Percentiles rank a stretch among this genome's conserved stretches.
Conservation (phyloP, 2,329 filamentous ascomycete genomes). For the Cercospora citrullina region DNA sequence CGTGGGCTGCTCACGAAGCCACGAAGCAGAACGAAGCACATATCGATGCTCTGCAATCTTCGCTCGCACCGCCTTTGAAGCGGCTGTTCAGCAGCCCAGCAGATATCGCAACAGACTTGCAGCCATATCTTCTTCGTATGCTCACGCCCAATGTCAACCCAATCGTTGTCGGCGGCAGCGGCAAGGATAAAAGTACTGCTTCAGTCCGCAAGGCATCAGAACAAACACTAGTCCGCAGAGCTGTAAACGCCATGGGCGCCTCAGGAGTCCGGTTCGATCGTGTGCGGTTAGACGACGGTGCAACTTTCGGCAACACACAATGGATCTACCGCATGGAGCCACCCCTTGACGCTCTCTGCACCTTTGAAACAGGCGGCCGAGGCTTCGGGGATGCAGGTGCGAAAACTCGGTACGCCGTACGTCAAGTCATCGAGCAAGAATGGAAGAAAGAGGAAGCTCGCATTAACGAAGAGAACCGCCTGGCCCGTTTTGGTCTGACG, state of each 20-base stretch:
- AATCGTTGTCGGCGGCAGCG: constrained; percentile 67
- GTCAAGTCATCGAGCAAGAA: constrained; percentile 91
- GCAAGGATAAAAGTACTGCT: constrained; percentile 51
- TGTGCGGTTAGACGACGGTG: constrained; percentile 66
- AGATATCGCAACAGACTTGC: constrained; percentile 74
- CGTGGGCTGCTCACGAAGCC: constrained; percentile 78
- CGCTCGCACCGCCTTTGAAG: constrained; percentile 68
- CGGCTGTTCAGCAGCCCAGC: constrained; percentile 78
- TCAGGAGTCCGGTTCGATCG: constrained; percentile 79
- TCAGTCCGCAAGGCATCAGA: constrained; percentile 87
- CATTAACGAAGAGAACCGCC: constrained; percentile 65
- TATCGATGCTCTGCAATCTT: constrained; percentile 70
- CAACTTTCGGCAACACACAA: constrained; percentile 27
- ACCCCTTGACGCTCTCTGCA: constrained; percentile 74
- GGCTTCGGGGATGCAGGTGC: constrained; percentile 54
- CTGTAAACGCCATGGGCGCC: constrained; percentile 79
- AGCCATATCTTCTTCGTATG: constrained; percentile 82
- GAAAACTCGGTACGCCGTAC: constrained; percentile 82
- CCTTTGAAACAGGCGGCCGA: constrained; percentile 68
- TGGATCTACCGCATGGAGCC: constrained; percentile 97
- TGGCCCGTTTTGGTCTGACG: constrained; percentile 63
- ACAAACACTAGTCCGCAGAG: constrained; percentile 74
- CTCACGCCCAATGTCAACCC: constrained; percentile 89
- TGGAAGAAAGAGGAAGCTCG: constrained; percentile 70
- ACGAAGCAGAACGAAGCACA: constrained; percentile 75